Base-by-base conservation (phyloP, 2,329 filamentous ascomycete genomes). In the Fusarium euwallaceae region DNA sequence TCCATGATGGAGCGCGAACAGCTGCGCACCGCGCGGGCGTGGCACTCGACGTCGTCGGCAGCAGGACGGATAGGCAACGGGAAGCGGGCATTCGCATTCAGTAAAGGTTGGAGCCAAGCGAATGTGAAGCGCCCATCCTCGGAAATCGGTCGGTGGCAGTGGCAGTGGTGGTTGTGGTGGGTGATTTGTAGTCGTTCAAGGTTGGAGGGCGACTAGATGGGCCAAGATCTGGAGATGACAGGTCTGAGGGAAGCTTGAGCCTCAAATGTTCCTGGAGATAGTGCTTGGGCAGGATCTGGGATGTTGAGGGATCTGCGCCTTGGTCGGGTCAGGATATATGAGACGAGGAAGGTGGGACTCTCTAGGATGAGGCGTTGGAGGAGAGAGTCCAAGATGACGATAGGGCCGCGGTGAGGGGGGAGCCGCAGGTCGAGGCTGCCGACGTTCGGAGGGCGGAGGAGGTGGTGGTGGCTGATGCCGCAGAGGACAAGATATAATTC, bases 1-100 rank as follows among this genome's bases (percentile, higher is more conserved):
- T 90, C 88, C 88, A 90, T 90, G 78, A 76, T 85, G 81, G 75
- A 76, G 78, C 78, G 76, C 76, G 56, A 73, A 65, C 74, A 64
- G 73, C 66, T 65, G 68, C 69, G 73, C 78, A 74, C 75, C 72
- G 72, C 70, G 65, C 63, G 61, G 70, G 69, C 69, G 75, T 71
- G 66, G 60, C 51, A 73, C 61, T 78, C 66, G 55, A 48, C 71
- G 65, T 71, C 71, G 65, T 71, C 66, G 61, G 67, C 72, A 73
- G 64, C 69, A 67, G 71, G 62, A 66, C 67, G 43, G 64, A 51
- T 68, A 67, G 53, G 67, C 70, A 76, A 71, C 70, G 69, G 69
- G 53, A 67, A 72, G 72, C 70, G 75, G 77, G 72, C 73, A 79
- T 76, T 74, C 69, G 77, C 74, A 77, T 75, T 76, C 75, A 76